Percentiles rank a stretch among this genome's conserved stretches.
Evolutionary conservation across 139 green algal genomes (phyloP).

Genomic region (Chlorella sp.): DNA sequence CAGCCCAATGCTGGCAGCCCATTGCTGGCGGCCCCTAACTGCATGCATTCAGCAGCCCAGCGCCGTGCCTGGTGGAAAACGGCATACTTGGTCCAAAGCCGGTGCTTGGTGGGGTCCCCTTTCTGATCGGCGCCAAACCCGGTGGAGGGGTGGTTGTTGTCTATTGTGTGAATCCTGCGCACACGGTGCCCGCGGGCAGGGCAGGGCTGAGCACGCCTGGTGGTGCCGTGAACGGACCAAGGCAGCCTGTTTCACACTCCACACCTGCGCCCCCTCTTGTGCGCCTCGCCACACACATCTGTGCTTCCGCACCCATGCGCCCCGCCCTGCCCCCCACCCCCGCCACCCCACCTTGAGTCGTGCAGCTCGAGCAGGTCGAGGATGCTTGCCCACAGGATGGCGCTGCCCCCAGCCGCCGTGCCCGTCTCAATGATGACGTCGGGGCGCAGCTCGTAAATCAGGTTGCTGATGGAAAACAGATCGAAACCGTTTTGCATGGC

Average conservation of each 20-base stretch:
- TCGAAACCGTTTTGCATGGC: slow-evolving; percentile 49
- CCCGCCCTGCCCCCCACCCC: too few species aligned
- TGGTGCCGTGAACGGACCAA: too few species aligned
- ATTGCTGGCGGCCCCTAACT: too few species aligned
- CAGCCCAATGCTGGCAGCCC: too few species aligned
- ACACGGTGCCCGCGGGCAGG: too few species aligned
- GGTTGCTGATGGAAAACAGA: slow-evolving; percentile 45
- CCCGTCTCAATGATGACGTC: slow-evolving; percentile 61
- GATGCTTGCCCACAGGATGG: slow-evolving; percentile 56
- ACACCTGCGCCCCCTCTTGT: too few species aligned
- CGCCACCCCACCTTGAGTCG: background rate
- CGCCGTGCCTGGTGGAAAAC: slow-evolving; percentile 38
- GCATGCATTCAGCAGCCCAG: too few species aligned
- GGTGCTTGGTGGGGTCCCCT: slow-evolving; percentile 43
- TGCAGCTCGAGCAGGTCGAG: slow-evolving; percentile 42
- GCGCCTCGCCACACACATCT: too few species aligned
- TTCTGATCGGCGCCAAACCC: background rate
- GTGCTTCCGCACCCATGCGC: too few species aligned
- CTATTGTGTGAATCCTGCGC: slow-evolving; percentile 40
- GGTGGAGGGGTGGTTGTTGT: background rate
- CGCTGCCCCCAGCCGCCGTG: too few species aligned
- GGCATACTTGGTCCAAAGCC: slow-evolving; percentile 55
- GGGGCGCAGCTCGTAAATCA: slow-evolving; percentile 39
- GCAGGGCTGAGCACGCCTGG: too few species aligned
- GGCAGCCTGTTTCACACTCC: too few species aligned